phyloP scores from a whole-genome alignment of 495 filamentous ascomycete genomes.

The Massariosphaeria phaeospora region DNA sequence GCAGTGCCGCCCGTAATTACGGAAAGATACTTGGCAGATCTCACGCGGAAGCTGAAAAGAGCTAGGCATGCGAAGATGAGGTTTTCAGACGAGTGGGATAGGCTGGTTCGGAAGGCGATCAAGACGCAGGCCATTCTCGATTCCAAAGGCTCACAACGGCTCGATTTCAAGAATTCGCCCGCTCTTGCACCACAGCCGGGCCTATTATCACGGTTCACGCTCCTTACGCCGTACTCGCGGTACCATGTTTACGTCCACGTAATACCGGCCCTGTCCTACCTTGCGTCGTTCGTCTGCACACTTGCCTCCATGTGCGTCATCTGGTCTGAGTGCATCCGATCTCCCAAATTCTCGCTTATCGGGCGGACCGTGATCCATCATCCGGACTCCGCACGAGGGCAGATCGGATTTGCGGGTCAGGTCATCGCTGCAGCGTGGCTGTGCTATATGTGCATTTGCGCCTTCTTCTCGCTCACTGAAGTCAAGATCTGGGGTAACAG shows the following conservation, averaged over 20 bases:
- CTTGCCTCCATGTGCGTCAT: slow-evolving; percentile 75
- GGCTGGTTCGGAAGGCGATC: slow-evolving; percentile 63
- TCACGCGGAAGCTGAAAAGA: slow-evolving; percentile 73
- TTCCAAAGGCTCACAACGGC: slow-evolving; percentile 69
- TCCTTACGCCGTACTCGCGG: slow-evolving; percentile 82
- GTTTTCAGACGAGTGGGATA: slow-evolving; percentile 82
- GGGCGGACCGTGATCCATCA: slow-evolving; percentile 81
- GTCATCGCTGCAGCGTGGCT: slow-evolving; percentile 81
- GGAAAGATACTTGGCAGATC: slow-evolving; percentile 83
- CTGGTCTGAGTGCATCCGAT: slow-evolving; percentile 87
- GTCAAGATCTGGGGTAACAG: slow-evolving; percentile 94
- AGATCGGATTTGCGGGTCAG: slow-evolving; percentile 79
- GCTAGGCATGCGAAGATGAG: slow-evolving; percentile 77
- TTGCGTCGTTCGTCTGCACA: slow-evolving; percentile 59
- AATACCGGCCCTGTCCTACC: slow-evolving; percentile 58
- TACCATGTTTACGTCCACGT: slow-evolving; percentile 69
- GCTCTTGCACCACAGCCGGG: slow-evolving; percentile 40
- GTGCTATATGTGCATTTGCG: slow-evolving; percentile 84
- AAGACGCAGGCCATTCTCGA: slow-evolving; percentile 79
- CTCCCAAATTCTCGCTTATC: slow-evolving; percentile 73
- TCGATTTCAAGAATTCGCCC: slow-evolving; percentile 63
- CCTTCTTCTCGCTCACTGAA: slow-evolving; percentile 77
- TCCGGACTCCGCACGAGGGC: slow-evolving; percentile 55
- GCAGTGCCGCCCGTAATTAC: slow-evolving; percentile 78
- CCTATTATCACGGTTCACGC: slow-evolving; percentile 48